phyloP scores from a whole-genome alignment of 2,329 filamentous ascomycete genomes.

The Scedosporium aurantiacum region DNA sequence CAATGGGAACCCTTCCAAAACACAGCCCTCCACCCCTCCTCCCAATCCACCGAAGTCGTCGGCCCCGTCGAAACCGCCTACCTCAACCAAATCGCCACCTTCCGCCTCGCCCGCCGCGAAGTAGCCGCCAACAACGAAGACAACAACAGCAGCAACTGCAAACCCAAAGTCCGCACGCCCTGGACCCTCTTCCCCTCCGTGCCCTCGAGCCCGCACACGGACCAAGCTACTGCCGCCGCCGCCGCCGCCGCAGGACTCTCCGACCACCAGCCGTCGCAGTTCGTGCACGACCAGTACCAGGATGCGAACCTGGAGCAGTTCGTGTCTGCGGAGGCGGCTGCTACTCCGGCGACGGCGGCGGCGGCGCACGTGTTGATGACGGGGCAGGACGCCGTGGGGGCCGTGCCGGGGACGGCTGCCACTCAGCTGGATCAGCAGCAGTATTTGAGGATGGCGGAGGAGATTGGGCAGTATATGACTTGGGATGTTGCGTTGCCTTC shows the following conservation, averaged over 20 bases:
- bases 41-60: neutral
- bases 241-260: neutral
- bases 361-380: neutral
- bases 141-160: neutral
- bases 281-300: neutral
- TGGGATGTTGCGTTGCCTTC: neutral
- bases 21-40: neutral
- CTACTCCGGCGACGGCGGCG: neutral
- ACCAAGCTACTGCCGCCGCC: neutral
- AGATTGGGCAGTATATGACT: neutral
- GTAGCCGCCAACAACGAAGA: neutral
- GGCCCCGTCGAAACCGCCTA: conserved; percentile 4
- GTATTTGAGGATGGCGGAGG: neutral
- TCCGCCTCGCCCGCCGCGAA: conserved; percentile 5
- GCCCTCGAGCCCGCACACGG: neutral
- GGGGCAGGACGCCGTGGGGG: neutral
- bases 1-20: conserved; percentile 4
- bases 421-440: neutral
- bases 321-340: neutral
- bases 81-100: conserved; percentile 6
- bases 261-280: neutral
- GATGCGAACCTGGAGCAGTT: neutral
- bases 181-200: neutral
- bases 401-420: neutral
- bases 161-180: neutral